These are phyloP conservation scores for Polygonum aviculare DNA, from an alignment of 148 eudicot species.

Conservation along the genomic window DNA sequence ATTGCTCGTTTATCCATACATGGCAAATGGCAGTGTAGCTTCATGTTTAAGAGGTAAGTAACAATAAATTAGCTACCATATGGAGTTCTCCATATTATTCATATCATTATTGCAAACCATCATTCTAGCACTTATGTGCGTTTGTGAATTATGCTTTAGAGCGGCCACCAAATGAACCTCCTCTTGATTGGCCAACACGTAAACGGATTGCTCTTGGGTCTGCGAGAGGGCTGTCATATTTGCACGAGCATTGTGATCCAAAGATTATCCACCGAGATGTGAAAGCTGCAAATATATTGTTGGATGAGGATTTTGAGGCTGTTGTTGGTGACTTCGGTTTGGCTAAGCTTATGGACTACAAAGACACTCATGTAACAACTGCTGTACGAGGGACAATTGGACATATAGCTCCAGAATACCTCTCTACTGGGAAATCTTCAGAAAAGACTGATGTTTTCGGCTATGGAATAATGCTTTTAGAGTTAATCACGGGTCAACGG, in stretches of 20 bases:
- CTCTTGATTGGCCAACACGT: conserved; percentile 87
- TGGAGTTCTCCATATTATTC: background rate
- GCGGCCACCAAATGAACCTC: conserved; percentile 74
- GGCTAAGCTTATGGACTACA: conserved; percentile 95
- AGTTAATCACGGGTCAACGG: conserved; percentile 92
- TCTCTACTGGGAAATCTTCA: conserved; percentile 90
- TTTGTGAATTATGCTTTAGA: conserved; percentile 26
- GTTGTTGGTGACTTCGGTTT: conserved; percentile 95
- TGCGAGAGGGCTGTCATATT: conserved; percentile 89
- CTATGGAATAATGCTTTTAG: conserved; percentile 93
- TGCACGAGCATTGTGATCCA: conserved; percentile 98
- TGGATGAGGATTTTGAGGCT: conserved; percentile 97
- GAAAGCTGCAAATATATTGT: conserved; percentile 88
- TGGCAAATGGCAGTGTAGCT: conserved; percentile 99
- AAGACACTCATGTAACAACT: conserved; percentile 94
- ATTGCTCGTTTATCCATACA: conserved; percentile 86
- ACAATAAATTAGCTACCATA: background rate
- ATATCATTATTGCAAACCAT: background rate
- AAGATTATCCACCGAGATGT: conserved; percentile 97
- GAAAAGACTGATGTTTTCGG: conserved; percentile 98
- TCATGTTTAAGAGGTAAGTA: conserved; percentile 86
- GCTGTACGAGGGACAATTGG: conserved; percentile 97
- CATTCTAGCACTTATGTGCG: background rate
- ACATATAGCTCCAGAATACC: conserved; percentile 93
- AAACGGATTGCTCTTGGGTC: conserved; percentile 87